Conservation (phyloP, 163 green algal genomes). For the Trebouxia gelatinosa region DNA sequence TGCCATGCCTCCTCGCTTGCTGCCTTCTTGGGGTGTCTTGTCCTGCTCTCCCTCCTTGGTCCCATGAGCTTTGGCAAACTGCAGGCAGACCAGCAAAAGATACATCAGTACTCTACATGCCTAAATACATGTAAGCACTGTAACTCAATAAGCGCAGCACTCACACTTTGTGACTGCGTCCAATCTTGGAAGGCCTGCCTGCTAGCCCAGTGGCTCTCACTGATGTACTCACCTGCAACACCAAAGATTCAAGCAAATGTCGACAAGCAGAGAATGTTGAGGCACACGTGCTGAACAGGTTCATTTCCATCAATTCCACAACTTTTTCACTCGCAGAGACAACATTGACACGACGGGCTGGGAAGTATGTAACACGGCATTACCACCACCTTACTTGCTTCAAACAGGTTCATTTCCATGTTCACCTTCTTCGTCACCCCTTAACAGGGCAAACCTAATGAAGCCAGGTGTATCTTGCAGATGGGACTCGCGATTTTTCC, state of each 20-base stretch:
- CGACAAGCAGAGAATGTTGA: not conserved
- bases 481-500: slow-evolving; percentile 28
- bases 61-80: slow-evolving; percentile 34
- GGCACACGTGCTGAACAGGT: not conserved
- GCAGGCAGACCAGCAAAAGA: not conserved
- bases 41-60: slow-evolving; percentile 1
- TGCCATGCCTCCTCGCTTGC: slow-evolving; percentile 19
- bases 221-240: slow-evolving; percentile 32
- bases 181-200: slow-evolving; percentile 26
- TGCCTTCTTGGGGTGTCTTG: not conserved
- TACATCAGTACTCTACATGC: not conserved
- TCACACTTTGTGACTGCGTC: slow-evolving; percentile 24
- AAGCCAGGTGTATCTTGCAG: slow-evolving; percentile 31
- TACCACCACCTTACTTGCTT: too few species aligned
- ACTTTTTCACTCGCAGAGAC: not conserved
- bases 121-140: not conserved
- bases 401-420: not conserved
- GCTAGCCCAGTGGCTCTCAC: slow-evolving; percentile 12
- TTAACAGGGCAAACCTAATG: slow-evolving; percentile 34
- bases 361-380: not conserved
- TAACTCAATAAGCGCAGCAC: not conserved
- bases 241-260: not conserved
- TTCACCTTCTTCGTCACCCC: slow-evolving; percentile 30
- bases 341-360: not conserved
- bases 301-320: not conserved